Evolutionary conservation across 2,329 filamentous ascomycete species (phyloP).

Genomic region (Colletotrichum lini): DNA sequence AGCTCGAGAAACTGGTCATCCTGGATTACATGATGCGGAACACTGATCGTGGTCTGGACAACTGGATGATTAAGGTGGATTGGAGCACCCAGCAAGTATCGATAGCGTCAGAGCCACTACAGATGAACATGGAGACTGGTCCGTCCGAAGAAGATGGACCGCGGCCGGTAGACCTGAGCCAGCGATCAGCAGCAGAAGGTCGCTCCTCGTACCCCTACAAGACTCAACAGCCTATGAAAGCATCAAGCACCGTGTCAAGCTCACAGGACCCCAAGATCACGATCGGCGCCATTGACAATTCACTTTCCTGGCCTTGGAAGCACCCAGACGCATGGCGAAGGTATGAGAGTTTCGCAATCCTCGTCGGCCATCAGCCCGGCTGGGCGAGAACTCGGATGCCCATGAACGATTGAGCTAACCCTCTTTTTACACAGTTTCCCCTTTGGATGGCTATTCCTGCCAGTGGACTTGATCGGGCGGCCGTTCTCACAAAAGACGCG

Average conservation of each 20-base stretch:
- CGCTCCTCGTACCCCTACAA: conserved; percentile 76
- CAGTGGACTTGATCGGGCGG: conserved; percentile 94
- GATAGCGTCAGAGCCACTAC: conserved; percentile 85
- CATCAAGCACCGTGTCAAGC: conserved; percentile 66
- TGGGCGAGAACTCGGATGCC: background rate
- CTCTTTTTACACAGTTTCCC: conserved; percentile 78
- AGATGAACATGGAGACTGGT: conserved; percentile 72
- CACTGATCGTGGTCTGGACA: conserved; percentile 95
- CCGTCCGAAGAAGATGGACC: conserved; percentile 66
- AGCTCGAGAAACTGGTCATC: conserved; percentile 97
- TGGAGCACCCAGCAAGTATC: conserved; percentile 86
- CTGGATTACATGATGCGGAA: conserved; percentile 99
- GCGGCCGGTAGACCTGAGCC: conserved; percentile 71
- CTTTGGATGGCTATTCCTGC: conserved; percentile 98
- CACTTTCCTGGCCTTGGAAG: conserved; percentile 98
- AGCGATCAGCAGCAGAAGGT: conserved; percentile 57
- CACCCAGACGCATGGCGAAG: conserved; percentile 90
- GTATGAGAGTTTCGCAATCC: conserved; percentile 49
- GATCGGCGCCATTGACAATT: conserved; percentile 97
- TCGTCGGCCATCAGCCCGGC: background rate
- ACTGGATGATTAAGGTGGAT: conserved; percentile 99
- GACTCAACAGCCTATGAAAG: conserved; percentile 87
- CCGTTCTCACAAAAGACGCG: conserved; percentile 95
- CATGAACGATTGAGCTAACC: conserved; percentile 21
- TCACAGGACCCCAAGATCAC: conserved; percentile 73